Evolutionary conservation across 257 asterid genomes (phyloP), one percentile per base, ranked within the genome.

Genomic region (Solanum virginianum): DNA sequence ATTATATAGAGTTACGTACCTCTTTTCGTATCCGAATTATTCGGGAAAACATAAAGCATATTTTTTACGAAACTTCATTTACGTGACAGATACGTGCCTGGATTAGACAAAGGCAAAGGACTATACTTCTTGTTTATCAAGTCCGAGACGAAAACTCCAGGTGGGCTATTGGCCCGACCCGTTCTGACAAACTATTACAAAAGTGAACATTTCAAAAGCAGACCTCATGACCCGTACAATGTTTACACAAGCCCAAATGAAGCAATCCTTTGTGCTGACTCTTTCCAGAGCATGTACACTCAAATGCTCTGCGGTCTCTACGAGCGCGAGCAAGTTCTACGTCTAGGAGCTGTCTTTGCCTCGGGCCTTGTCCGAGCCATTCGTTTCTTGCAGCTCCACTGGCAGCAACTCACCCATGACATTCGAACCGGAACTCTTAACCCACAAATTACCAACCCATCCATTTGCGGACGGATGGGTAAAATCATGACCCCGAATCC

Each of bases 361-460:
- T 94, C 98, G 6, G 99, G 99, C 45, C 97, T 97, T 56, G 95
- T 97, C 90, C 98, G 99, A 0, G 99, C 98, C 80, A 97, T 97
- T 89, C 95, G 97, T 8, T 95, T 97, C 84, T 95, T 97, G 87
- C 98, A 97, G 85, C 98, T 94, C 56, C 91, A 97, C 55, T 95
- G 98, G 96, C 83, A 32, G 3, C 87, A 95, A 18, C 87, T 97
- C 51, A 14, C 93, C 8, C 88, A 86, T 1, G 98, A 97, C 26
- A 95, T 97, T 83, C 92, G 94, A 36, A 84, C 92, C 55, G 99
- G 98, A 51, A 87, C 93, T 0, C 89, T 97, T 15, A 90, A 84
- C 92, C 59, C 91, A 68, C 88, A 88, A 2, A 66, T 97, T 0
- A 90, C 93, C 20, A 96, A 95, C 90, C 91, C 91, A 1, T 69